A percentile compares a stretch with the other conserved stretches of the same genome.
phyloP scores from a whole-genome alignment of 371 early-diverging fungal species.

The Choanephora cucurbitarum region DNA sequence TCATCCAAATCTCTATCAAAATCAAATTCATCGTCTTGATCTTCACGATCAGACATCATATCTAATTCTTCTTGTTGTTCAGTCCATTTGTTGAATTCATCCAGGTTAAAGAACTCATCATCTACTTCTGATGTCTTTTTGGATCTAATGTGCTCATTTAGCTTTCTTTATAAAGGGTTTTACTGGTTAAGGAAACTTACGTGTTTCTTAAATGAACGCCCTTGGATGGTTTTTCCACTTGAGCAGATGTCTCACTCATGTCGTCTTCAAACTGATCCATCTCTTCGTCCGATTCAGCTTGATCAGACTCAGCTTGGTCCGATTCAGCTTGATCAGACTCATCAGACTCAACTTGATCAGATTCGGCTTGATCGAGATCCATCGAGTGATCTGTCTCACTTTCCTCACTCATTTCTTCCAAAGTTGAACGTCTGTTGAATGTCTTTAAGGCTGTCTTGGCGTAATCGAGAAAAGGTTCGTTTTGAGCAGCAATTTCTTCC shows the following conservation, averaged over 20 bases:
- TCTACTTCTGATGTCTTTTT: slow-evolving; percentile 58
- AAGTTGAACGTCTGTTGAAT: slow-evolving; percentile 22
- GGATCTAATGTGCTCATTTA: slow-evolving; percentile 5
- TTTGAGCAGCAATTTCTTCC: slow-evolving; percentile 89
- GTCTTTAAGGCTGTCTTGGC: slow-evolving; percentile 52
- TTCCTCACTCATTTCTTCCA: slow-evolving; percentile 15
- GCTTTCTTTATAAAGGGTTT: no score
- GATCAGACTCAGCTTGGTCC: slow-evolving; percentile 24
- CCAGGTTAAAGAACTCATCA: slow-evolving; percentile 68
- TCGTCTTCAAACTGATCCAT: slow-evolving; percentile 27
- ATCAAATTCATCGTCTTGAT: slow-evolving; percentile 50
- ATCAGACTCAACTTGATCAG: slow-evolving; percentile 9
- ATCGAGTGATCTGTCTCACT: slow-evolving; percentile 29
- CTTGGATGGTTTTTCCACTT: slow-evolving; percentile 26
- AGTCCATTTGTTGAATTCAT: slow-evolving; percentile 64
- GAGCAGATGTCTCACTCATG: slow-evolving; percentile 29
- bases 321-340: slow-evolving; percentile 29
- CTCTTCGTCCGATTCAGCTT: slow-evolving; percentile 7
- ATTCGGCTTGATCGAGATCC: slow-evolving; percentile 41
- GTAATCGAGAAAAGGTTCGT: slow-evolving; percentile 77
- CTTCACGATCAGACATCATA: slow-evolving; percentile 53
- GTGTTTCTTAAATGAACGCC: slow-evolving; percentile 12
- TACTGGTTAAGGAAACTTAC: neutral
- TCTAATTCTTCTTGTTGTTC: slow-evolving; percentile 43
- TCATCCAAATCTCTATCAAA: slow-evolving; percentile 55